Base-by-base conservation (phyloP, 768 basidiomycete species). In the Suillus discolor region DNA sequence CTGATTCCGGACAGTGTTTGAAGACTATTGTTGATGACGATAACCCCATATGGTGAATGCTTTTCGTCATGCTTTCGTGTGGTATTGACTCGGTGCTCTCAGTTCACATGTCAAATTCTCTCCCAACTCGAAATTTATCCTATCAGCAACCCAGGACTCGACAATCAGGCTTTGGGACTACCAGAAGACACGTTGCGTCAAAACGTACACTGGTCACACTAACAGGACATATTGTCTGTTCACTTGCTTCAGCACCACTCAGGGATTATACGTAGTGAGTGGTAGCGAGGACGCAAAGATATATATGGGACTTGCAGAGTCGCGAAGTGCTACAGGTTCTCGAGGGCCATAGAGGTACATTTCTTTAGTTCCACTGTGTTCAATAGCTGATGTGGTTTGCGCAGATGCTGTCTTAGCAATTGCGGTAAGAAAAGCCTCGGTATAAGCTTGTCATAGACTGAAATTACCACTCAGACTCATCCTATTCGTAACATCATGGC, bases 11-110 rank as follows among this genome's bases (percentile, higher is more conserved):
- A 2, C 97, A 99, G 78, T 99, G 97, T 78, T 82, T 99, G 60
- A 99, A 97, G 78, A 99, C 97, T 2, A 78, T 99, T 55, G 96
- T 96, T 12, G 96, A 98, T 70, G 97, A 98, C 71, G 94, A 95
- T 68, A 97, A 95, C 77, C 96, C 97, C 3, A 90, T 96, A 76
- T 96, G 88, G 92, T 94, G 65, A 49, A 42, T 42, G 18, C 80
- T 72, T 63, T 61, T 34, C 28, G 34, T 70, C 53, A 47, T 39
- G 57, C 49, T 39, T 42, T 34, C 11, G 39, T 11, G 45, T 62
- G 62, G 60, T 51, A 55, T 65, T 47, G 36, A 45, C 55, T 74
- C 55, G 69, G 42, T 31, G 11, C 20, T 25, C 6, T 69, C 49
- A 94, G 94, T 67, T 94, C 94, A 18, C 90, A 92, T 78, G 94